Evolutionary conservation across 345 rosid species (phyloP).

Genomic region (Excoecaria agallocha): DNA sequence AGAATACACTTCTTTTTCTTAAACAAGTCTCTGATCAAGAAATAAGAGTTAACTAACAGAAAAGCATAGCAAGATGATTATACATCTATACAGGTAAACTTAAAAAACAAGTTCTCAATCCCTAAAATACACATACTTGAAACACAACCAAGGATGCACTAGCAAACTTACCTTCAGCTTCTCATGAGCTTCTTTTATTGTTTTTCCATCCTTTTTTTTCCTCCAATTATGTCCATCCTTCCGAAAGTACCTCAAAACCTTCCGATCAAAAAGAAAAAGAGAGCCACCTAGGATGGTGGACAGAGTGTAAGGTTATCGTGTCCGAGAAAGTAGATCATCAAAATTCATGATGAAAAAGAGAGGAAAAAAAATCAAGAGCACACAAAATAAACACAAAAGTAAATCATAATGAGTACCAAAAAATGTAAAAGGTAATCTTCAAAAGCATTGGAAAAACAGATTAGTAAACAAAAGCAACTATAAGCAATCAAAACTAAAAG

Average conservation of each 20-base stretch:
- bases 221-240: slow-evolving; percentile 37
- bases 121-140: not conserved
- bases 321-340: not conserved
- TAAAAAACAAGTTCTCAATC: not conserved
- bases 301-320: not conserved
- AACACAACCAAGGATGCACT: not conserved
- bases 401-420: not conserved
- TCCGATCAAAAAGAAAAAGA: slow-evolving; percentile 54
- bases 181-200: slow-evolving; percentile 91
- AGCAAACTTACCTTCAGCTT: slow-evolving; percentile 58
- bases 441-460: not conserved
- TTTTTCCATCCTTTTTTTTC: slow-evolving; percentile 38
- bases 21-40: not conserved
- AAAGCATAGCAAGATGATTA: not conserved
- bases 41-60: not conserved
- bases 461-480: not conserved
- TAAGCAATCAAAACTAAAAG: not conserved
- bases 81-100: not conserved
- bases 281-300: slow-evolving; percentile 72
- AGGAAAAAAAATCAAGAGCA: not conserved
- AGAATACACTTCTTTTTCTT: not conserved
- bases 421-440: not conserved
- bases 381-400: not conserved
- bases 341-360: not conserved
- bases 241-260: slow-evolving; percentile 32